Evolutionary conservation across 1,284 basidiomycete genomes (phyloP).

Genomic region (Blastosporella zonata): DNA sequence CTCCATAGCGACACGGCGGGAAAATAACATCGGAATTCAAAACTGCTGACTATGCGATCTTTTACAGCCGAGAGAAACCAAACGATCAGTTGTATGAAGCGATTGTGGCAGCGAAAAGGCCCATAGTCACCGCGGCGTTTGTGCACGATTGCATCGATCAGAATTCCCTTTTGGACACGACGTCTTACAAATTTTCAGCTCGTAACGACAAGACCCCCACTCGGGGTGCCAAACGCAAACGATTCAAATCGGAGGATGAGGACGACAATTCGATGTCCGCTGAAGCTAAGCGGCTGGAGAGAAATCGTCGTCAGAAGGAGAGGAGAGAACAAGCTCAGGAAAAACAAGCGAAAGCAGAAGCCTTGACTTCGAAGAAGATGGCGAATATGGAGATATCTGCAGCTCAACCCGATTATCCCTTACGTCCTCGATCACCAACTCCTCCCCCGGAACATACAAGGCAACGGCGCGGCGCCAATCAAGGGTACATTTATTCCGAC

Average conservation of each 20-base stretch:
- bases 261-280: slow-evolving; percentile 3
- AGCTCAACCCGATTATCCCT: neutral
- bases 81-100: slow-evolving; percentile 45
- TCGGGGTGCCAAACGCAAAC: slow-evolving; percentile 17
- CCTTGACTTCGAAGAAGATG: neutral
- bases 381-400: slow-evolving; percentile 3
- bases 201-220: slow-evolving; percentile 8
- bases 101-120: slow-evolving; percentile 33
- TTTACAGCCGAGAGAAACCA: slow-evolving; percentile 47
- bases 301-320: slow-evolving; percentile 20
- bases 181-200: slow-evolving; percentile 33
- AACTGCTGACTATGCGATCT: slow-evolving; percentile 56
- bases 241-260: slow-evolving; percentile 7
- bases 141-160: slow-evolving; percentile 51
- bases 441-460: slow-evolving; percentile 40
- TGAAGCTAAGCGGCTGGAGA: slow-evolving; percentile 19
- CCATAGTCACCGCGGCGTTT: slow-evolving; percentile 49
- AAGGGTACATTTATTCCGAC: slow-evolving; percentile 40
- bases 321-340: no score
- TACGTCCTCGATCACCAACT: slow-evolving; percentile 34
- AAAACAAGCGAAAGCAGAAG: slow-evolving; percentile 8
- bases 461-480: slow-evolving; percentile 20
- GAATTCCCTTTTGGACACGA: slow-evolving; percentile 43
- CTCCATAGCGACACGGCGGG: slow-evolving; percentile 58
- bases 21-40: slow-evolving; percentile 46